A percentile compares a stretch with the other conserved stretches of the same genome.
Conservation (phyloP, 306 rosid genomes). For the Vachellia pachyceras region DNA sequence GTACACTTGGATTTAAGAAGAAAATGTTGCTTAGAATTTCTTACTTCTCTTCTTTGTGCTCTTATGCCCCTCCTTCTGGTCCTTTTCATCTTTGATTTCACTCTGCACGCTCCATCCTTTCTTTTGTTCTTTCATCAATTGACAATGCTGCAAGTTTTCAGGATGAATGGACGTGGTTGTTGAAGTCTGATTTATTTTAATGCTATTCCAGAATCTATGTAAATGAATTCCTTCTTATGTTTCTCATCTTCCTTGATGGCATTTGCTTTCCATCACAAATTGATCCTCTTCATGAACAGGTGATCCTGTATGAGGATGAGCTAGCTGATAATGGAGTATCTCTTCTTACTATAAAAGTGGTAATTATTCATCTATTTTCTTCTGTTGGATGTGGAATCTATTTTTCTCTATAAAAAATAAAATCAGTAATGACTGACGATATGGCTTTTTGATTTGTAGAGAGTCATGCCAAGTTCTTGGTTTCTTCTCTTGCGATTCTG, state of each 20-base stretch:
- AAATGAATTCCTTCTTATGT: slow-evolving; percentile 13
- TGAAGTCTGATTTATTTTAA: slow-evolving; percentile 25
- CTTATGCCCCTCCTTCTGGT: background rate
- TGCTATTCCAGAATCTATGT: slow-evolving; percentile 14
- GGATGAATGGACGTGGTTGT: background rate
- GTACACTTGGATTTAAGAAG: background rate
- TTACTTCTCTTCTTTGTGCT: background rate
- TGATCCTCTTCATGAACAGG: slow-evolving; percentile 60
- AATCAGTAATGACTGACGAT: slow-evolving; percentile 40
- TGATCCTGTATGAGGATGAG: slow-evolving; percentile 94
- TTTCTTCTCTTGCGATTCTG: slow-evolving; percentile 94
- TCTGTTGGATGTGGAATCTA: slow-evolving; percentile 7
- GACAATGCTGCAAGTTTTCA: background rate
- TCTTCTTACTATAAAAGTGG: slow-evolving; percentile 97
- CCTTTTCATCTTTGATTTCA: background rate
- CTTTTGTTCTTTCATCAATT: background rate
- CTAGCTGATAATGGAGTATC: slow-evolving; percentile 94
- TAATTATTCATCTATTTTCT: slow-evolving; percentile 47
- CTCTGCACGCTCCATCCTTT: background rate
- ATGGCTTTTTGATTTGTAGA: slow-evolving; percentile 57
- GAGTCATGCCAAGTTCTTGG: slow-evolving; percentile 98
- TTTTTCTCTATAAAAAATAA: slow-evolving; percentile 25
- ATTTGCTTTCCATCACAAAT: slow-evolving; percentile 35
- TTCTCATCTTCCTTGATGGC: slow-evolving; percentile 29
- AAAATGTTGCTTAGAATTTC: background rate